A percentile compares a stretch with the other conserved stretches of the same genome.
These are phyloP conservation scores for Fusarium gaditjirri DNA, from an alignment of 2,329 filamentous ascomycete species.

Conservation along the genomic window DNA sequence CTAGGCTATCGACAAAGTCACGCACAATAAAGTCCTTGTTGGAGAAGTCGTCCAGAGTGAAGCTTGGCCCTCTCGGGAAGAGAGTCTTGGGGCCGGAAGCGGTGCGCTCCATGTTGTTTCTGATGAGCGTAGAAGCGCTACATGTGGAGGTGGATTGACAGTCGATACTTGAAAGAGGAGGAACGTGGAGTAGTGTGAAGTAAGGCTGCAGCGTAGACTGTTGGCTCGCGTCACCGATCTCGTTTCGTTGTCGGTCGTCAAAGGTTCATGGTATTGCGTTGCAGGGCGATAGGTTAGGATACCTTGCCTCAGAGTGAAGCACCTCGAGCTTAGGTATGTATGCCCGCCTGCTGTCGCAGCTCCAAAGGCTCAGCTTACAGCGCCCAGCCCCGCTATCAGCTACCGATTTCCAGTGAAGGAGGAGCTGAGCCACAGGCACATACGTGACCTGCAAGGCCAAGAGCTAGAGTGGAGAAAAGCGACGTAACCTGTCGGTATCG, in stretches of 20 bases:
- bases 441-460: constrained; percentile 27
- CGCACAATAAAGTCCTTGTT: constrained; percentile 96
- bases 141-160: constrained; percentile 44
- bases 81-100: constrained; percentile 69
- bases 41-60: constrained; percentile 88
- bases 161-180: constrained; percentile 8
- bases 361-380: constrained; percentile 31
- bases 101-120: constrained; percentile 55
- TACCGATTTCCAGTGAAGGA: constrained; percentile 1
- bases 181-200: background rate
- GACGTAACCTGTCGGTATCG: constrained; percentile 39
- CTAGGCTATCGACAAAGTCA: constrained; percentile 94
- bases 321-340: constrained; percentile 6
- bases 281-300: constrained; percentile 18
- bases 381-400: constrained; percentile 24
- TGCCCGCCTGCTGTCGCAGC: background rate
- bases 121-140: constrained; percentile 41
- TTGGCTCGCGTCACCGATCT: constrained; percentile 27
- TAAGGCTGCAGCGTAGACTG: constrained; percentile 1
- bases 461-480: constrained; percentile 38
- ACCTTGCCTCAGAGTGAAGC: constrained; percentile 1
- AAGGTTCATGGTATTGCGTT: constrained; percentile 17
- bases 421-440: constrained; percentile 40
- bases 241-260: constrained; percentile 29
- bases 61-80: constrained; percentile 82